A percentile compares a stretch with the other conserved stretches of the same genome.
phyloP scores from a whole-genome alignment of 441 rosid species.

The Flueggea neowawraea region DNA sequence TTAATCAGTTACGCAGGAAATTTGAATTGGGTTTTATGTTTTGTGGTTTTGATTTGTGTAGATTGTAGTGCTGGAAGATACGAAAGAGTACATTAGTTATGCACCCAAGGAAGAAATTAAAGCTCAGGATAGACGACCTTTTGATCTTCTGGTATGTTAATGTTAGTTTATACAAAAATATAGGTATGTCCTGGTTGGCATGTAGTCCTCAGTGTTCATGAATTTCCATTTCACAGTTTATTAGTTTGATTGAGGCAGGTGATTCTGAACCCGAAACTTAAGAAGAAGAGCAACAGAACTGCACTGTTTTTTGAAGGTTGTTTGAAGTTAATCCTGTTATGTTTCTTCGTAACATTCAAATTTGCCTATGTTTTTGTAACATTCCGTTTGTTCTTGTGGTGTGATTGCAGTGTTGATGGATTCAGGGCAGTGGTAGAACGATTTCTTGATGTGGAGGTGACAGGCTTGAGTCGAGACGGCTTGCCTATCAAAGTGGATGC shows the following conservation, averaged over 20 bases:
- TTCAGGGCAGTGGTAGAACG: slow-evolving; percentile 87
- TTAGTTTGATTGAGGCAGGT: slow-evolving; percentile 60
- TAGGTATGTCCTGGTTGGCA: neutral
- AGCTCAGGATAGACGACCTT: slow-evolving; percentile 71
- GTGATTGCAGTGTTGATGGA: slow-evolving; percentile 61
- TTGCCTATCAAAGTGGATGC: slow-evolving; percentile 63
- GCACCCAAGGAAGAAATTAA: slow-evolving; percentile 66
- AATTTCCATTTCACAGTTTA: slow-evolving; percentile 21
- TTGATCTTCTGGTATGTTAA: slow-evolving; percentile 75
- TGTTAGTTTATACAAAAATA: neutral
- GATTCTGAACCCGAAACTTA: slow-evolving; percentile 82
- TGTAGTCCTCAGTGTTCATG: slow-evolving; percentile 1
- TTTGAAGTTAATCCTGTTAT: slow-evolving; percentile 18
- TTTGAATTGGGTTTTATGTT: no score
- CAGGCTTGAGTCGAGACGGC: slow-evolving; percentile 64
- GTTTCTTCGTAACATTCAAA: neutral
- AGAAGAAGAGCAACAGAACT: slow-evolving; percentile 53
- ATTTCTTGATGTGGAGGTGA: slow-evolving; percentile 71
- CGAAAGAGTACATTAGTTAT: slow-evolving; percentile 71
- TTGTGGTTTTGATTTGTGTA: slow-evolving; percentile 19
- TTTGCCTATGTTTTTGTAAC: neutral
- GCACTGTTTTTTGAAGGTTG: slow-evolving; percentile 90
- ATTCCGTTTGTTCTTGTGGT: neutral
- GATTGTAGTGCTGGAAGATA: slow-evolving; percentile 96
- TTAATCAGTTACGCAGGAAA: neutral